Evolutionary conservation across 2,329 filamentous ascomycete genomes (phyloP), one percentile per base, ranked within the genome.

Genomic region (Aspergillus sp.): DNA sequence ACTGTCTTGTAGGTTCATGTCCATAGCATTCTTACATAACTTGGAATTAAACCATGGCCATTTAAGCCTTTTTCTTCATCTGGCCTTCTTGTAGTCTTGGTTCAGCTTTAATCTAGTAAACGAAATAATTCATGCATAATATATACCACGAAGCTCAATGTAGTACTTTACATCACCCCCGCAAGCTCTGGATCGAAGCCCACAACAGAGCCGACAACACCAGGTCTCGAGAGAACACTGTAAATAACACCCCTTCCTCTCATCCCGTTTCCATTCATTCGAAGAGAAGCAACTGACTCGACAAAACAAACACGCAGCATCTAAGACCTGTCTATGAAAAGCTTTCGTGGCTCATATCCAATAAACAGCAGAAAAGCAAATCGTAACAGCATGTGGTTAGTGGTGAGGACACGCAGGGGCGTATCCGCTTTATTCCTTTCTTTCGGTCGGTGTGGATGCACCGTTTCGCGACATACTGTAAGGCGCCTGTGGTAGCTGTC

Each of bases 401-500:
- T 48, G 19, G 20, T 10, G 6, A 48, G 14, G 13, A 29, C 20
- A 34, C 4, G 29, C 20, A n/a, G 29, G 40, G 19, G 50, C 40
- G 41, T 25, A n/a, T 43, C n/a, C 32, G 16, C 9, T 45, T 55
- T 60, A 63, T 19, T 63, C 59, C 45, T 67, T 67, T 9, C 52
- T 54, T 45, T 66, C 67, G 25, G 76, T 76, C 13, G 85, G 86
- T 3, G 86, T 88, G 11, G 81, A 79, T 1, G 82, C 79, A 17
- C 85, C 85, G 58, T 78, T 83, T 43, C 76, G 75, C 7, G 86
- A 86, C 84, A 89, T 87, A 66, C 84, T 88, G 64, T 88, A 89
- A 1, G 87, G 86, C 43, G 86, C 86, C 86, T 88, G 57, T 21
- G 13, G 13, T 17, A 29, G 3, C 1, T 19, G 19, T 3, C 1